phyloP scores from a whole-genome alignment of 1,139 yeast species.

The Geotrichum bryndzae region DNA sequence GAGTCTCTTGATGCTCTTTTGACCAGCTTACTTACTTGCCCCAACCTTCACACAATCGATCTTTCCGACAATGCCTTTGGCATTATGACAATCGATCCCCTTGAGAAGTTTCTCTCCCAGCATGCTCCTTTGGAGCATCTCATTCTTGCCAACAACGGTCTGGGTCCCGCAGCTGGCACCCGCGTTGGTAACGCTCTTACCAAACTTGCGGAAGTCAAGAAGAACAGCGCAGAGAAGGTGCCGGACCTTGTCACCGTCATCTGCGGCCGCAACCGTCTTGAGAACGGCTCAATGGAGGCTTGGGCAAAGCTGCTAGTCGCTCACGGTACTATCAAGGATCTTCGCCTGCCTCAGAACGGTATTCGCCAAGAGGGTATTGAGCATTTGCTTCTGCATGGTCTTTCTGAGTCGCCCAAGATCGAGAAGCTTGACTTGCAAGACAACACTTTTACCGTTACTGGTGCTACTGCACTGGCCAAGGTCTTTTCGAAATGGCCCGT shows the following conservation, averaged over 20 bases:
- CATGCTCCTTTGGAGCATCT: constrained; percentile 80
- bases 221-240: constrained; percentile 30
- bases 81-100: constrained; percentile 88
- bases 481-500: constrained; percentile 50
- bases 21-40: constrained; percentile 64
- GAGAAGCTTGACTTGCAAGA: constrained; percentile 84
- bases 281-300: constrained; percentile 74
- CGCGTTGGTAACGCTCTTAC: constrained; percentile 83
- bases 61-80: constrained; percentile 97
- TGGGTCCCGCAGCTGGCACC: constrained; percentile 97
- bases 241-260: constrained; percentile 64
- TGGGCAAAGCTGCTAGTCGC: constrained; percentile 66
- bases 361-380: constrained; percentile 91
- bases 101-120: constrained; percentile 68
- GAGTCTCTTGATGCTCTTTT: constrained; percentile 65
- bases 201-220: constrained; percentile 62
- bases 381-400: constrained; percentile 66
- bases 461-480: constrained; percentile 68
- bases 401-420: constrained; percentile 54
- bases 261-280: constrained; percentile 95
- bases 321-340: constrained; percentile 65
- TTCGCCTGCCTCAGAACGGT: constrained; percentile 90
- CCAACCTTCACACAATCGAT: constrained; percentile 65
- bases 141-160: constrained; percentile 87
- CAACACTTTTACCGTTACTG: constrained; percentile 82